phyloP scores from a whole-genome alignment of 148 eudicot genomes.

The Amaranthus palmeri region DNA sequence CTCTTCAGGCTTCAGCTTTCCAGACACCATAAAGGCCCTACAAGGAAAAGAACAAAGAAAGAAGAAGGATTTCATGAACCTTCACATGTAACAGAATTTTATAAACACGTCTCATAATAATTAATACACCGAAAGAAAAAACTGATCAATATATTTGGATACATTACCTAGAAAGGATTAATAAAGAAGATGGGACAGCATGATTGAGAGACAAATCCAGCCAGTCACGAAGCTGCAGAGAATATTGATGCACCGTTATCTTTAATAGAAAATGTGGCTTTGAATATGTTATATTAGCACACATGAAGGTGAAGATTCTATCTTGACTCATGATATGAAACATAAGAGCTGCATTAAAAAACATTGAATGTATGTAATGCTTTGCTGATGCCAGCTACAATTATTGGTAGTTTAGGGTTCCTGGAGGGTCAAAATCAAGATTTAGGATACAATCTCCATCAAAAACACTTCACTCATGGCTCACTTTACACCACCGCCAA shows the following conservation, averaged over 20 bases:
- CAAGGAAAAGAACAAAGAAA: not conserved
- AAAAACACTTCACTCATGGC: too few species aligned
- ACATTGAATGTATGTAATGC: not conserved
- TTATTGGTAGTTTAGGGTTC: too few species aligned
- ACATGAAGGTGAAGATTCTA: not conserved
- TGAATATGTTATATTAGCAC: not conserved
- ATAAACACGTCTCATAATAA: not conserved
- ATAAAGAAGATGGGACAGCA: conserved; percentile 76
- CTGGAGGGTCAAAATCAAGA: too few species aligned
- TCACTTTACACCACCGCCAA: too few species aligned
- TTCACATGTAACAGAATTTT: not conserved
- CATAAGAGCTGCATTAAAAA: not conserved
- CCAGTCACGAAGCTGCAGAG: conserved; percentile 79
- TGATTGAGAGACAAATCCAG: conserved; percentile 78
- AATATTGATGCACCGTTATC: not conserved
- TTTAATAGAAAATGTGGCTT: not conserved
- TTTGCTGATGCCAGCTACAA: too few species aligned
- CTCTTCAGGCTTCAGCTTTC: conserved; percentile 74
- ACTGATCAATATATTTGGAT: not conserved
- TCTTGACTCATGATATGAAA: not conserved
- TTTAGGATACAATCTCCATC: too few species aligned
- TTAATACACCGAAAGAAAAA: not conserved
- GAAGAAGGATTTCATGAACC: not conserved
- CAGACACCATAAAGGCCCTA: conserved; percentile 75
- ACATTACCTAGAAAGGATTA: conserved; percentile 75